A percentile compares a stretch with the other conserved stretches of the same genome.
These are phyloP conservation scores for Zopfochytrium polystomum DNA, from an alignment of 371 early-diverging fungal genomes.

Conservation along the genomic window DNA sequence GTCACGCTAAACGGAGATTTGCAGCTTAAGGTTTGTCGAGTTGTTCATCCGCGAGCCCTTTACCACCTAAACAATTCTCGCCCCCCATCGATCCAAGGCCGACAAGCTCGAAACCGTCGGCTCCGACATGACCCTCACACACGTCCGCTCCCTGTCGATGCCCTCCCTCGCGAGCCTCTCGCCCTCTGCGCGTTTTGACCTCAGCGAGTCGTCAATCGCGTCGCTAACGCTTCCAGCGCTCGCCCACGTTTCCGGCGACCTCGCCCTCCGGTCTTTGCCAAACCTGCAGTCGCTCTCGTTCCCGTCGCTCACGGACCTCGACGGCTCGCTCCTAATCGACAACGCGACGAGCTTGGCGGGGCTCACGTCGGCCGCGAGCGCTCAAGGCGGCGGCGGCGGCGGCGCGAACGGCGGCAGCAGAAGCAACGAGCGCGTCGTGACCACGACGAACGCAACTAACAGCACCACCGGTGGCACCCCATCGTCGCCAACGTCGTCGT, in stretches of 20 bases:
- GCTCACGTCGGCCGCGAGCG: too few species aligned
- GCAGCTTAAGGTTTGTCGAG: neutral
- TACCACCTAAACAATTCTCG: neutral
- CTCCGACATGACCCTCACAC: neutral
- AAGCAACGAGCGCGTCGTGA: too few species aligned
- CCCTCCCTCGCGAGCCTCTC: neutral
- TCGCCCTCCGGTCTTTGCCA: neutral
- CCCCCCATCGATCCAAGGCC: neutral
- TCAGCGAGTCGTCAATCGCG: neutral
- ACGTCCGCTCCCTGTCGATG: neutral
- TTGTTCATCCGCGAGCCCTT: neutral
- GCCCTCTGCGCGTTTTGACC: neutral
- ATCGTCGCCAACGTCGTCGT: neutral
- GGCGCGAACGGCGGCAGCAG: too few species aligned
- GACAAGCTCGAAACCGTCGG: neutral
- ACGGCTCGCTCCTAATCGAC: neutral
- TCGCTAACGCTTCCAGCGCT: neutral
- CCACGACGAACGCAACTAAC: too few species aligned
- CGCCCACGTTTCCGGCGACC: neutral
- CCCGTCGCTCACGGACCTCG: neutral
- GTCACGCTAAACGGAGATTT: constrained; percentile 2
- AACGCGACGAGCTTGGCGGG: neutral
- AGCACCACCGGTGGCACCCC: too few species aligned
- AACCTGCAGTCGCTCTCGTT: neutral
- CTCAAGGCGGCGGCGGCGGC: too few species aligned